Base-by-base conservation (phyloP, 495 filamentous ascomycete species). In the Hypoxylon lenormandii region DNA sequence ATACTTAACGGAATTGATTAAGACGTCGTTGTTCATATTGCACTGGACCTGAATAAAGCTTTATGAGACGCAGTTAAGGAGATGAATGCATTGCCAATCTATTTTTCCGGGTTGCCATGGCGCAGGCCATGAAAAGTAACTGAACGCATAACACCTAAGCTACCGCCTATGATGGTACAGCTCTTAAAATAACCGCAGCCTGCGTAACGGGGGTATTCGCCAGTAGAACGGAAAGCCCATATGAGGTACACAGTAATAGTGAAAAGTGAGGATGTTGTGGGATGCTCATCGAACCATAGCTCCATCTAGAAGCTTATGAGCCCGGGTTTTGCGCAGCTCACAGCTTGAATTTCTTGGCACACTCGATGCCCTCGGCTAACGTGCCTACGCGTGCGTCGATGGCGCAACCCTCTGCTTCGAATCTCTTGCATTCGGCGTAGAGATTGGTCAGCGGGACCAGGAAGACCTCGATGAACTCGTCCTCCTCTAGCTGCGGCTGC, bases 391-490 rank as follows among this genome's bases (percentile, higher is more conserved):
- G 83, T 3, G 93, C 92, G 80, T 97, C 93, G 70, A 96, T 92
- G 3, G 91, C 93, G 74, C 87, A 93, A 0, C 93, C 93, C 60
- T 92, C 81, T 12, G 79, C 79, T 71, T 96, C 92, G 23, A 93
- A 79, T 50, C 77, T 83, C 79, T 86, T 86, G 72, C 89, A 88
- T 74, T 90, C 90, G 1, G 78, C 82, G 78, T 87, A 93, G 15
- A 97, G 76, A 26, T 84, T 79, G 52, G 77, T 82, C 37, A 97
- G 76, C 15, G 87, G 89, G 0, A 92, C 81, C 11, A 85, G 87
- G 70, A 96, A 97, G 23, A 88, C 89, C 76, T 96, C 92, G 65
- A 97, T 97, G 76, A 95, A 95, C 74, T 96, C 93, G 72, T 91
- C 91, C 42, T 95, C 92, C 60, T 97, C 93, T 1, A 96, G 82